phyloP scores from a whole-genome alignment of 2,329 filamentous ascomycete genomes.

The Pseudofabraea citricarpa region DNA sequence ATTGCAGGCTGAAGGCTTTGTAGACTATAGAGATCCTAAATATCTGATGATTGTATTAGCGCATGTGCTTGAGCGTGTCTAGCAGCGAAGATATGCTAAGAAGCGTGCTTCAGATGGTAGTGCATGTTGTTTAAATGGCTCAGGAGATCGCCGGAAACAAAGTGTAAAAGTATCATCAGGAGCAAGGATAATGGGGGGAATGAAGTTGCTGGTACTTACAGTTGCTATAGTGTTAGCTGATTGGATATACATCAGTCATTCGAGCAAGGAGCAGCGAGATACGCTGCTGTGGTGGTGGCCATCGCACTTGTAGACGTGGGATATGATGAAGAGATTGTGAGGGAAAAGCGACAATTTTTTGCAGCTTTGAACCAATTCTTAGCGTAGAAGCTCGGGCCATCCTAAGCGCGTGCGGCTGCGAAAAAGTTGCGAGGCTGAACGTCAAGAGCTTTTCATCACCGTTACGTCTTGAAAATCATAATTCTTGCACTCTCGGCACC shows the following conservation, averaged over 20 bases:
- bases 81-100: background rate
- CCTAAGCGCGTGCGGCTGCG: background rate
- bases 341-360: background rate
- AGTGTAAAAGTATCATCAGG: constrained; percentile 27
- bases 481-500: constrained; percentile 9
- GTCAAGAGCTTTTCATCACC: background rate
- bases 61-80: constrained; percentile 15
- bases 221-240: too few species aligned
- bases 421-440: constrained; percentile 3
- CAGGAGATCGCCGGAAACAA: constrained; percentile 30
- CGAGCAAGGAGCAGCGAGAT: background rate
- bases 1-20: too few species aligned
- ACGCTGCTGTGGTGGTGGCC: background rate
- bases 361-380: background rate
- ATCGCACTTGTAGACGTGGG: background rate
- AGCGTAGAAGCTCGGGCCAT: constrained; percentile 2
- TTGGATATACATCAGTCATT: background rate
- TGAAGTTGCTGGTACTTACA: constrained; percentile 1
- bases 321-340: background rate
- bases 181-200: constrained; percentile 17
- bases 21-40: too few species aligned
- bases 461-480: background rate
- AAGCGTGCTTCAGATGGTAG: constrained; percentile 63
- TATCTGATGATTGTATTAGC: constrained; percentile 7
- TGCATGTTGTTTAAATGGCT: constrained; percentile 55